Percentiles rank a stretch among this genome's conserved stretches.
Evolutionary conservation across 257 asterid genomes (phyloP).

Genomic region (Nyctanthes arbortristis): DNA sequence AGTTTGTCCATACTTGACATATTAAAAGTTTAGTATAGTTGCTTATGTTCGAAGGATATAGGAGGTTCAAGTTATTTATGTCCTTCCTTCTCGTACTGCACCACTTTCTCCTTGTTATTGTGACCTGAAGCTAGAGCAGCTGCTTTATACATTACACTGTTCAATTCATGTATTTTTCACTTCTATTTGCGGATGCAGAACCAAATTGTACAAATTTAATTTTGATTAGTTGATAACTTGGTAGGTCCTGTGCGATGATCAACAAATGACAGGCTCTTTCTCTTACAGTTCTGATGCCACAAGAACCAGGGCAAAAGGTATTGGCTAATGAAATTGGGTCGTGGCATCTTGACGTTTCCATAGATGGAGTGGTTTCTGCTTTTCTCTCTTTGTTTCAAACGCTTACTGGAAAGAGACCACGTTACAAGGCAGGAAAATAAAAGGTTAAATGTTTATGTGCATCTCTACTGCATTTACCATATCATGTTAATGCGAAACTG

Average conservation of each 20-base stretch:
- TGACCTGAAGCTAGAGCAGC: neutral
- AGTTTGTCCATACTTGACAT: constrained; percentile 1
- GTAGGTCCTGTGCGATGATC: neutral
- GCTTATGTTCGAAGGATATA: neutral
- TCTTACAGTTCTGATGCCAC: constrained; percentile 72
- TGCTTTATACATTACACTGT: constrained; percentile 7
- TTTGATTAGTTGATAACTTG: constrained; percentile 12
- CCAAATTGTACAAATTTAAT: constrained; percentile 1
- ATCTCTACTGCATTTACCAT: neutral
- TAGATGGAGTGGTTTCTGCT: constrained; percentile 82
- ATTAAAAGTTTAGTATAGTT: neutral
- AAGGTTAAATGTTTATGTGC: constrained; percentile 7
- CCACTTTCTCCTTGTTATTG: neutral
- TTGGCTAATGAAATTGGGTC: constrained; percentile 94
- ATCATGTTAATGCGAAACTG: constrained; percentile 11
- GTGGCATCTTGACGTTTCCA: constrained; percentile 89
- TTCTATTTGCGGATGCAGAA: neutral
- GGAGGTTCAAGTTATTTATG: neutral
- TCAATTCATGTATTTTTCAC: neutral
- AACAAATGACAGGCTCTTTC: constrained; percentile 20
- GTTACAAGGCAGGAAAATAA: constrained; percentile 61
- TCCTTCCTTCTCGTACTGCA: neutral
- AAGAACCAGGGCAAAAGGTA: constrained; percentile 70
- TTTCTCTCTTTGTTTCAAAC: constrained; percentile 79
- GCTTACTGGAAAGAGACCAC: constrained; percentile 78